phyloP scores from a whole-genome alignment of 225 moss, liverwort and hornwort species.

The Sphagnum tenellum region DNA sequence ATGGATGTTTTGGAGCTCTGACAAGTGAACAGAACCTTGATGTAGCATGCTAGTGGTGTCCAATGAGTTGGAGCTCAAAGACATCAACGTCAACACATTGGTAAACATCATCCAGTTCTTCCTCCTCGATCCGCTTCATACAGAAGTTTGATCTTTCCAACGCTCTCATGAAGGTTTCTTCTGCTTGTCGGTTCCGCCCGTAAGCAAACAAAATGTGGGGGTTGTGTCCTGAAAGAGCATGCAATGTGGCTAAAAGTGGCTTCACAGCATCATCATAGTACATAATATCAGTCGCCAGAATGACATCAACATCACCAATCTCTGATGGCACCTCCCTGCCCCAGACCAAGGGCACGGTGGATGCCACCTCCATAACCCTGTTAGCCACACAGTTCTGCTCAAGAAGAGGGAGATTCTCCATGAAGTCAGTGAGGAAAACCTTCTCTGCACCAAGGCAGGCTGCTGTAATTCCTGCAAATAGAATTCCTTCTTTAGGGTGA shows the following conservation, averaged over 20 bases:
- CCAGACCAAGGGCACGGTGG: constrained; percentile 47
- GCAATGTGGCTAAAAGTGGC: constrained; percentile 41
- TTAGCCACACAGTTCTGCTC: constrained; percentile 38
- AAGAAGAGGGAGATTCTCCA: constrained; percentile 57
- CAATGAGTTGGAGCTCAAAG: constrained; percentile 26
- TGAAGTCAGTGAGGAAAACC: constrained; percentile 53
- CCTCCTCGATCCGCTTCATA: constrained; percentile 27
- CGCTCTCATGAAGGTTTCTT: constrained; percentile 35
- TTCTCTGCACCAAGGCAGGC: constrained; percentile 45
- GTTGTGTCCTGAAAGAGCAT: constrained; percentile 26
- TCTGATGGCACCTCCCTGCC: constrained; percentile 21
- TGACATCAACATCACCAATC: constrained; percentile 31
- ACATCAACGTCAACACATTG: constrained; percentile 74
- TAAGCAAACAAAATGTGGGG: constrained; percentile 47
- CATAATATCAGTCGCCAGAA: constrained; percentile 71
- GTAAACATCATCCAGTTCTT: constrained; percentile 42
- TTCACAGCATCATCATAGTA: constrained; percentile 54
- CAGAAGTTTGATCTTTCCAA: constrained; percentile 13
- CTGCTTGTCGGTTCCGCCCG: constrained; percentile 68
- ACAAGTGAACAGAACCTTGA: too few relatives aligned
- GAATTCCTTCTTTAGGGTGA: background rate
- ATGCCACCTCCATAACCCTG: constrained; percentile 23
- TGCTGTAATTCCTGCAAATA: constrained; percentile 44
- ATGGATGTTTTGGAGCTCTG: too few relatives aligned
- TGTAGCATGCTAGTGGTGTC: background rate